phyloP scores from a whole-genome alignment of 805 yeast genomes.

The Nakazawaea anatomiae region DNA sequence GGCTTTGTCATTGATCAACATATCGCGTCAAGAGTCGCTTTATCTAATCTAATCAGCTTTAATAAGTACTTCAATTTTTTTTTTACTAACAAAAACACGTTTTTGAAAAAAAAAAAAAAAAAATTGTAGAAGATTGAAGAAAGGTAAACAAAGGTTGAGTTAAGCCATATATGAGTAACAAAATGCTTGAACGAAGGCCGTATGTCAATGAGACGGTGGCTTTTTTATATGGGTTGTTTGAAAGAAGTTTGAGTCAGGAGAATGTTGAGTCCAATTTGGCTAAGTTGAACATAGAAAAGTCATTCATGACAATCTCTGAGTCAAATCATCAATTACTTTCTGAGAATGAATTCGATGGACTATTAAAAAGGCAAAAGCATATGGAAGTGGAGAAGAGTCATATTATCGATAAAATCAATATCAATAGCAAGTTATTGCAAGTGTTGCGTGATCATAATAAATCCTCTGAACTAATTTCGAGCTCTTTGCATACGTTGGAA shows the following conservation, averaged over 20 bases:
- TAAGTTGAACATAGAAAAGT: constrained; percentile 3
- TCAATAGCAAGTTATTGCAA: not conserved
- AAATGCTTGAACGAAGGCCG: constrained; percentile 8
- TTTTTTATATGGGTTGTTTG: constrained; percentile 3
- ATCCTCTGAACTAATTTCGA: not conserved
- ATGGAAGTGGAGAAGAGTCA: not conserved
- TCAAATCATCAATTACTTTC: not conserved
- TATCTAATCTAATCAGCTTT: too few relatives aligned
- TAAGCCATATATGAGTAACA: not conserved
- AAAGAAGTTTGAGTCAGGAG: not conserved
- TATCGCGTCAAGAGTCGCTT: not conserved
- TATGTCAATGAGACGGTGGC: constrained; percentile 2
- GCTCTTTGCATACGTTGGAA: not conserved
- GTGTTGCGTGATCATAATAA: not conserved
- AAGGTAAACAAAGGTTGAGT: not conserved
- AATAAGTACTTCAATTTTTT: not conserved
- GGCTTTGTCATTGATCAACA: not conserved
- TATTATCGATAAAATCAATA: not conserved
- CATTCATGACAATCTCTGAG: not conserved
- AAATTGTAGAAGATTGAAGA: not conserved
- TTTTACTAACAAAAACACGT: not conserved
- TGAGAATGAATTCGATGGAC: not conserved
- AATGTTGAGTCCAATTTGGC: not conserved
- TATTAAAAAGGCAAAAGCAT: not conserved
- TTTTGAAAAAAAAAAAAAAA: not conserved